phyloP scores from a whole-genome alignment of 2,329 filamentous ascomycete genomes.

The Ophiostoma pallidulum region DNA sequence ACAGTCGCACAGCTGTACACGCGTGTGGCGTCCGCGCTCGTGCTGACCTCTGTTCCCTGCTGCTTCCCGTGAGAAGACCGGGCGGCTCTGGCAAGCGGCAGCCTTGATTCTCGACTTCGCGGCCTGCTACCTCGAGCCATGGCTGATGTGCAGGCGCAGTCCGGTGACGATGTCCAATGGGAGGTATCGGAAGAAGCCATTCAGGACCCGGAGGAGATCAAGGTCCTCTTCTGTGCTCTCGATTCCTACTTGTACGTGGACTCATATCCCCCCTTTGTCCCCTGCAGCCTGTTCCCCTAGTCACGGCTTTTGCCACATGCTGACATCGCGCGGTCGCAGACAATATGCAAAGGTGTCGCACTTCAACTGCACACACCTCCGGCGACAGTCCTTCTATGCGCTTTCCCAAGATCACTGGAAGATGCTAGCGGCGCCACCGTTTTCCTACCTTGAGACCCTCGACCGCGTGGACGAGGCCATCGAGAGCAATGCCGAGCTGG shows the following conservation, averaged over 20 bases:
- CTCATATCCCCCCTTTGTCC: slow-evolving; percentile 18
- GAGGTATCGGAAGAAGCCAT: slow-evolving; percentile 13
- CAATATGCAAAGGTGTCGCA: slow-evolving; percentile 81
- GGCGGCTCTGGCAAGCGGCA: too few species aligned
- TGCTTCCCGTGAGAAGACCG: too few species aligned
- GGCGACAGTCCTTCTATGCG: slow-evolving; percentile 87
- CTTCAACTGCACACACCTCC: slow-evolving; percentile 81
- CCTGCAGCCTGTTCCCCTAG: background rate
- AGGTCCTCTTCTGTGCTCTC: slow-evolving; percentile 69
- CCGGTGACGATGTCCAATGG: slow-evolving; percentile 5
- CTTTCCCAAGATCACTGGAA: slow-evolving; percentile 77
- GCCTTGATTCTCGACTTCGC: too few species aligned
- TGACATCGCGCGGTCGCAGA: slow-evolving; percentile 33
- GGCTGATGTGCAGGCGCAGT: background rate
- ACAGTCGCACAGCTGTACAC: too few species aligned
- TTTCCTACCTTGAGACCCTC: slow-evolving; percentile 72
- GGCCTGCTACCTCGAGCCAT: background rate
- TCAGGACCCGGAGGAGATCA: slow-evolving; percentile 65
- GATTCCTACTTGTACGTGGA: slow-evolving; percentile 89
- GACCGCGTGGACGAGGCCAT: slow-evolving; percentile 78
- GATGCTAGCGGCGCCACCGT: slow-evolving; percentile 69
- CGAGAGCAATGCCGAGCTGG: slow-evolving; percentile 75
- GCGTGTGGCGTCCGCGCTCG: too few species aligned
- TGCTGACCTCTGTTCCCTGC: too few species aligned
- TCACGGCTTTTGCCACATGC: background rate